Percentiles rank a stretch among this genome's conserved stretches.
These are phyloP conservation scores for Dalbergia cochinchinensis DNA, from an alignment of 306 rosid genomes.

Conservation along the genomic window DNA sequence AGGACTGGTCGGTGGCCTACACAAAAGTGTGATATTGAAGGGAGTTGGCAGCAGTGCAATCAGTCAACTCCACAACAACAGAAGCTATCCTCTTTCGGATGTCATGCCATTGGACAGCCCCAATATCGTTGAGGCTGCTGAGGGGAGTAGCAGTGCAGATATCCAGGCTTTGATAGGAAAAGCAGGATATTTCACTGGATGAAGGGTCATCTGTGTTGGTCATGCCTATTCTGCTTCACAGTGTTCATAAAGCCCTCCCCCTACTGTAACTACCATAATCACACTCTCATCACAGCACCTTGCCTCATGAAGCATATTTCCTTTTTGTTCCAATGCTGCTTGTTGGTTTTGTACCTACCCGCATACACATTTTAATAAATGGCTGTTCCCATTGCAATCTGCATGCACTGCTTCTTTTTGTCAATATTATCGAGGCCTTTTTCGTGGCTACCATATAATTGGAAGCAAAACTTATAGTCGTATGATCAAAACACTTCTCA, in stretches of 20 bases:
- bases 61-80: constrained; percentile 74
- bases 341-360: constrained; percentile 36
- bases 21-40: constrained; percentile 80
- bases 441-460: constrained; percentile 10
- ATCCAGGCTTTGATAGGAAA: constrained; percentile 74
- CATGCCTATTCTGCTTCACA: constrained; percentile 40
- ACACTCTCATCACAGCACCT: constrained; percentile 20
- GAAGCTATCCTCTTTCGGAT: constrained; percentile 91
- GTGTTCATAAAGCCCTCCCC: constrained; percentile 35
- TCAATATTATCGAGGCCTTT: constrained; percentile 1
- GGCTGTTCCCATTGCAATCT: constrained; percentile 31
- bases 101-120: constrained; percentile 79
- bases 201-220: constrained; percentile 31
- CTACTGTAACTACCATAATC: constrained; percentile 28
- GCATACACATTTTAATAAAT: constrained; percentile 44
- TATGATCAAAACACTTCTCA: neutral
- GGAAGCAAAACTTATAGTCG: constrained; percentile 27
- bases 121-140: constrained; percentile 70
- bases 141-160: constrained; percentile 64
- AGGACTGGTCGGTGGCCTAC: constrained; percentile 88
- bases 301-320: too few species aligned
- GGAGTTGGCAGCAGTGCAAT: constrained; percentile 79
- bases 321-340: too few species aligned
- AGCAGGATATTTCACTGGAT: constrained; percentile 65
- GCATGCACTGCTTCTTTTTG: constrained; percentile 32